Conservation (phyloP, 108 stramenopile genomes). For the Poteriospumella lacustris region DNA sequence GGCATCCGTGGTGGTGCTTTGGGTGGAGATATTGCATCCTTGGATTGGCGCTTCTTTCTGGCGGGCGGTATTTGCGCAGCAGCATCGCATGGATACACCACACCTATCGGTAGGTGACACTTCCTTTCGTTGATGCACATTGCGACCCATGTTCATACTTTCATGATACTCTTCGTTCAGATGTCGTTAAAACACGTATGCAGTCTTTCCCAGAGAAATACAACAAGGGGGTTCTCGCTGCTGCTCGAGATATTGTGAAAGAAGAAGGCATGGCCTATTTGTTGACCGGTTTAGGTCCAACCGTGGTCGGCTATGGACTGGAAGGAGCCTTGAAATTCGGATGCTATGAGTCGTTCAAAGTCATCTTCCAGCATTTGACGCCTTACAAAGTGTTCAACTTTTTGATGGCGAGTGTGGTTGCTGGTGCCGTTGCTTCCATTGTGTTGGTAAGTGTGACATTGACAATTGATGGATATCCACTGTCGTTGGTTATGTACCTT, state of each 20-base stretch:
- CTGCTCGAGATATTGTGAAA: conserved; percentile 59
- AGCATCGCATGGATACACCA: conserved; percentile 70
- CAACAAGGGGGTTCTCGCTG: conserved; percentile 36
- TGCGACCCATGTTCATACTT: background rate
- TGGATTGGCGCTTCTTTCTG: conserved; percentile 17
- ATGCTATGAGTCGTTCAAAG: conserved; percentile 80
- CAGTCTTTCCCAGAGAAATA: conserved; percentile 67
- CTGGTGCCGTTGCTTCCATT: conserved; percentile 77
- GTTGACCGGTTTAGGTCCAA: conserved; percentile 71
- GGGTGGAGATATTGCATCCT: background rate
- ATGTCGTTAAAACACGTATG: conserved; percentile 78
- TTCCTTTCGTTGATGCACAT: background rate
- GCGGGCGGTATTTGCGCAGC: conserved; percentile 79
- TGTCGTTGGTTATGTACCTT: too few species aligned
- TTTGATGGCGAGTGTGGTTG: conserved; percentile 66
- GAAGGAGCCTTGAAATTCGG: conserved; percentile 85
- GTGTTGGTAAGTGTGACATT: conserved; percentile 54
- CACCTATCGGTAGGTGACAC: conserved; percentile 52
- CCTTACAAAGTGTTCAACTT: conserved; percentile 55
- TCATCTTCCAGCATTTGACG: conserved; percentile 54
- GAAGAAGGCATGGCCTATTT: conserved; percentile 63
- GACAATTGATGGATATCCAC: too few species aligned
- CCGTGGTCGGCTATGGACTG: conserved; percentile 76
- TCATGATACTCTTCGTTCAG: conserved; percentile 24
- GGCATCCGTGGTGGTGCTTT: background rate